These are phyloP conservation scores for Lentinus tigrinus DNA, from an alignment of 768 basidiomycete genomes.

Conservation along the genomic window DNA sequence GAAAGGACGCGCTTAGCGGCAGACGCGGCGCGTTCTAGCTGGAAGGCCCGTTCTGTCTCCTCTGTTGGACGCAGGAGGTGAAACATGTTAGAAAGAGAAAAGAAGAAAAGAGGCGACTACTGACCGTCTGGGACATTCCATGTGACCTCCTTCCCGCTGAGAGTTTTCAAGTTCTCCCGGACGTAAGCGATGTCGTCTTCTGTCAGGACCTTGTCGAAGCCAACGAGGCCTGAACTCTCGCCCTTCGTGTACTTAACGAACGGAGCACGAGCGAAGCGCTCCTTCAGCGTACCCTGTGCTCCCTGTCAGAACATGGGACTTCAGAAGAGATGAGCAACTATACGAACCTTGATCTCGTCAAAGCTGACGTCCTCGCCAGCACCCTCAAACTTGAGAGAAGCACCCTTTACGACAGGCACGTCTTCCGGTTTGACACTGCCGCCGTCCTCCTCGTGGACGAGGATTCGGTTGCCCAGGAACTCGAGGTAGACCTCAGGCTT, in stretches of 20 bases:
- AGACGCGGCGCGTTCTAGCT: constrained; percentile 69
- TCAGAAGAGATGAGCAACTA: neutral
- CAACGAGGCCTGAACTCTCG: constrained; percentile 46
- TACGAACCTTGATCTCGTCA: constrained; percentile 53
- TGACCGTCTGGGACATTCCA: constrained; percentile 66
- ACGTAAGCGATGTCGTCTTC: constrained; percentile 75
- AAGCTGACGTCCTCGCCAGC: constrained; percentile 59
- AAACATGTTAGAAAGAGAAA: constrained; percentile 2
- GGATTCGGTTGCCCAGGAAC: constrained; percentile 69
- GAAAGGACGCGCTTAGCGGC: constrained; percentile 53
- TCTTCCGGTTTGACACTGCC: constrained; percentile 45
- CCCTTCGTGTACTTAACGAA: constrained; percentile 49
- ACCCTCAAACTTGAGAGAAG: constrained; percentile 49
- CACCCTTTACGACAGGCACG: constrained; percentile 42
- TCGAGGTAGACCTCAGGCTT: constrained; percentile 68
- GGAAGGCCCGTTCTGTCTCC: constrained; percentile 70
- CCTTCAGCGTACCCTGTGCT: constrained; percentile 43
- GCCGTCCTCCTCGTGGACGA: constrained; percentile 55
- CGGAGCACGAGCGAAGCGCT: constrained; percentile 45
- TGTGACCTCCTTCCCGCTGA: constrained; percentile 62
- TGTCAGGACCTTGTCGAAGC: constrained; percentile 61
- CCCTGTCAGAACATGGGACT: neutral
- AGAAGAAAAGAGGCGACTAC: constrained; percentile 16
- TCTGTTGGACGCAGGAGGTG: constrained; percentile 39
- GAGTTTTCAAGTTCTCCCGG: constrained; percentile 59